A percentile compares a stretch with the other conserved stretches of the same genome.
Evolutionary conservation across 176 grass and related monocot genomes (phyloP).

Genomic region (Triticum turgidum): DNA sequence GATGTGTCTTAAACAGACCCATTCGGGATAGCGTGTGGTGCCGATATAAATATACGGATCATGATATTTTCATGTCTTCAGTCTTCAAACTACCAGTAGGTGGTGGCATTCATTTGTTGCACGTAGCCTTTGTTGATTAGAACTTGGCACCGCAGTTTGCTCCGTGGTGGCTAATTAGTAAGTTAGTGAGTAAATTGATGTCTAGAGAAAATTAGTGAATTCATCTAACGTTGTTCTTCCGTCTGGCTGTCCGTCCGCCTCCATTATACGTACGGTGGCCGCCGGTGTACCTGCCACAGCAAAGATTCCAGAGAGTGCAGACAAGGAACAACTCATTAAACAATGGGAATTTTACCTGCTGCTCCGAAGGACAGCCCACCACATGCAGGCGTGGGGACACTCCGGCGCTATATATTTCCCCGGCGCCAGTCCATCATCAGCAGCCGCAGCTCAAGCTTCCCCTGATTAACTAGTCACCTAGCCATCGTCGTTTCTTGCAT

Average conservation of each 20-base stretch:
- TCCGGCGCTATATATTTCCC: too few species aligned
- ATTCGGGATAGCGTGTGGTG: too few species aligned
- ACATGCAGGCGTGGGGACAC: too few species aligned
- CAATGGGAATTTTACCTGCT: too few species aligned
- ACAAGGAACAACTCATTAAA: conserved; percentile 5
- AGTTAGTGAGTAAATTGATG: too few species aligned
- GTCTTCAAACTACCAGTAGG: background rate
- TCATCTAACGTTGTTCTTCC: too few species aligned
- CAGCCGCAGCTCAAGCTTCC: conserved; percentile 21
- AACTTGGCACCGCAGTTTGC: background rate
- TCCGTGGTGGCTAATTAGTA: background rate
- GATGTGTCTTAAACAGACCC: too few species aligned
- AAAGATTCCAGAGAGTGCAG: conserved; percentile 24
- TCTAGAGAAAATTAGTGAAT: too few species aligned
- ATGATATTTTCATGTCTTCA: too few species aligned
- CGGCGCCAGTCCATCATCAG: conserved; percentile 34
- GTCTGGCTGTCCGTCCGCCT: background rate
- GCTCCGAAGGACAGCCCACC: too few species aligned
- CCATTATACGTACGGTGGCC: conserved; percentile 2
- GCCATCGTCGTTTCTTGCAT: too few species aligned
- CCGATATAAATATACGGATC: too few species aligned
- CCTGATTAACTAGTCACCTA: background rate
- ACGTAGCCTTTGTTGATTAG: background rate
- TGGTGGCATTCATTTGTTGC: background rate
- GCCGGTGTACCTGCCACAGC: conserved; percentile 21